Percentiles rank a stretch among this genome's conserved stretches.
Evolutionary conservation across 371 early-diverging fungal genomes (phyloP).

Genomic region (Haplosporangium sp.): DNA sequence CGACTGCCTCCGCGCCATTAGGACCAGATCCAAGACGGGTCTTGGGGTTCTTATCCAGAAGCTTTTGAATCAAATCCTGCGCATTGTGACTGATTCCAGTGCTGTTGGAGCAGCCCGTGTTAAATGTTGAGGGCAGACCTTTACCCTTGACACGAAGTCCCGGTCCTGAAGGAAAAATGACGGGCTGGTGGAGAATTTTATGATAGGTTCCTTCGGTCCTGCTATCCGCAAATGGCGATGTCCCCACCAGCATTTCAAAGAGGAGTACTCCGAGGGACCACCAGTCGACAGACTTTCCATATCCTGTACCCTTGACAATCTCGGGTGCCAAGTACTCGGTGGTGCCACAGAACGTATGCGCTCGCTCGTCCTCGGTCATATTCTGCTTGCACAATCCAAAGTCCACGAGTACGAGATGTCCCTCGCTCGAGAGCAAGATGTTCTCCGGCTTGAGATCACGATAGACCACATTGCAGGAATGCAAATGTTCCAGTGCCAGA

Average conservation of each 20-base stretch:
- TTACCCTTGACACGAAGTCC: not conserved
- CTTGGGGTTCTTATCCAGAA: constrained; percentile 68
- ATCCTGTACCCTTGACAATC: constrained; percentile 69
- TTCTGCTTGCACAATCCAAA: constrained; percentile 85
- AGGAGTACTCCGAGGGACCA: constrained; percentile 85
- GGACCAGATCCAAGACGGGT: constrained; percentile 62
- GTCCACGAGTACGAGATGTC: constrained; percentile 80
- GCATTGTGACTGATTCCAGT: constrained; percentile 43
- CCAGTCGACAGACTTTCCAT: constrained; percentile 79
- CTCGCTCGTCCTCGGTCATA: constrained; percentile 62
- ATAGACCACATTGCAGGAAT: constrained; percentile 71
- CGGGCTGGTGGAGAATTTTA: constrained; percentile 66
- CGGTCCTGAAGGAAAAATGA: constrained; percentile 60
- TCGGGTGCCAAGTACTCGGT: constrained; percentile 79
- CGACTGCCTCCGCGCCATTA: constrained; percentile 58
- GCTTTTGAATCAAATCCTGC: constrained; percentile 57
- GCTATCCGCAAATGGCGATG: constrained; percentile 72
- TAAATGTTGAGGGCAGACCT: not conserved
- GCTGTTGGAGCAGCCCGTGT: not conserved
- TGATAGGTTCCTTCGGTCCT: constrained; percentile 65
- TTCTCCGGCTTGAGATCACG: constrained; percentile 75
- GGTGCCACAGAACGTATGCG: constrained; percentile 83
- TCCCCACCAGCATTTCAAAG: constrained; percentile 78
- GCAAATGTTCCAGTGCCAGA: constrained; percentile 74
- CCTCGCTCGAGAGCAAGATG: constrained; percentile 65